Evolutionary conservation across 2,329 filamentous ascomycete species (phyloP).

Genomic region (Dothiorella sarmentorum): DNA sequence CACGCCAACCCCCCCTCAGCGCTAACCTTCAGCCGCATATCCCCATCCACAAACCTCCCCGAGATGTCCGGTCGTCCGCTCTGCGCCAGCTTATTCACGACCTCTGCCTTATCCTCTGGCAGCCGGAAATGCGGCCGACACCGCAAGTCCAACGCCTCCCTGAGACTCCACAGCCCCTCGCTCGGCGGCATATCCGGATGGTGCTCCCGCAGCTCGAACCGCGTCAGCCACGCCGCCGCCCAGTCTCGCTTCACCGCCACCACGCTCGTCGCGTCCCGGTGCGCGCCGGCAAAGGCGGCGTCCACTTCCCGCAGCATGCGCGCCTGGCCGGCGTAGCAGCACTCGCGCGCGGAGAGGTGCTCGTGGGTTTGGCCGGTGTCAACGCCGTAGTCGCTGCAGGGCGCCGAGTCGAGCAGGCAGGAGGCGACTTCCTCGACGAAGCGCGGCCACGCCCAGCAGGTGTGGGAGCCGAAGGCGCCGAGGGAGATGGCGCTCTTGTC

Average conservation of each 20-base stretch:
- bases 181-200: too few species aligned
- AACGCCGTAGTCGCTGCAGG: conserved; percentile 41
- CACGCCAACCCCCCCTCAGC: neutral
- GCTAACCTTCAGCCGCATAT: neutral
- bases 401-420: conserved; percentile 35
- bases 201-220: too few species aligned
- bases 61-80: neutral
- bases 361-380: too few species aligned
- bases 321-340: conserved; percentile 43
- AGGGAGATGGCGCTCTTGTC: conserved; percentile 24
- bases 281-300: conserved; percentile 36
- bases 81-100: conserved; percentile 19
- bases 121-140: conserved; percentile 29
- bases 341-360: conserved; percentile 47
- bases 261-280: conserved; percentile 29
- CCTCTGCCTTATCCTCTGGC: conserved; percentile 22
- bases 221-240: too few species aligned
- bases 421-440: conserved; percentile 29
- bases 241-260: too few species aligned
- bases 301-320: conserved; percentile 38
- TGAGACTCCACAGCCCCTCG: conserved; percentile 32
- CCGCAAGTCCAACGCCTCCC: conserved; percentile 30
- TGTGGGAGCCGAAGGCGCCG: conserved; percentile 28
- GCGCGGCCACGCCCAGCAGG: conserved; percentile 31
- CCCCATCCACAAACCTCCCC: neutral